A percentile compares a stretch with the other conserved stretches of the same genome.
Evolutionary conservation across 2,329 filamentous ascomycete species (phyloP).

Genomic region (Microascus cirrosus): DNA sequence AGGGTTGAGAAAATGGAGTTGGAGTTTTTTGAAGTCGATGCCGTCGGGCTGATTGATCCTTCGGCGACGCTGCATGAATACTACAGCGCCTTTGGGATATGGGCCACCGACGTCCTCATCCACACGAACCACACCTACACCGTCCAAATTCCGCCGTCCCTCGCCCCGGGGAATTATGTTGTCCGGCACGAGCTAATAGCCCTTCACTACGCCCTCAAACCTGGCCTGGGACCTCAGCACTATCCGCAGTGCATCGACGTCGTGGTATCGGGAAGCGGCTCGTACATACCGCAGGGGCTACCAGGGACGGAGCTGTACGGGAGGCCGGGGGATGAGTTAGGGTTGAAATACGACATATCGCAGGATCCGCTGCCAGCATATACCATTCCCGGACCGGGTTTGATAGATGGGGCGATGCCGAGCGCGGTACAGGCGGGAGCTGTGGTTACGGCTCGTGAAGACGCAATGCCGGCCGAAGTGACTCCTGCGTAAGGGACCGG

Average conservation of each 20-base stretch:
- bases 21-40: conserved; percentile 49
- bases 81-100: conserved; percentile 19
- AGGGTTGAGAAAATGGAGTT: conserved; percentile 37
- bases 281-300: conserved; percentile 13
- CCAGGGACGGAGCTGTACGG: conserved; percentile 24
- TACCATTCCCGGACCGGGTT: conserved; percentile 19
- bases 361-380: conserved; percentile 19
- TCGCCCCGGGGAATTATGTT: conserved; percentile 41
- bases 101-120: conserved; percentile 33
- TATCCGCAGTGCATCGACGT: conserved; percentile 42
- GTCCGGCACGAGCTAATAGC: conserved; percentile 45
- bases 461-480: not conserved
- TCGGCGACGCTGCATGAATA: conserved; percentile 37
- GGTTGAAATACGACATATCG: conserved; percentile 24
- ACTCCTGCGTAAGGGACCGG: not conserved
- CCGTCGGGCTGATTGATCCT: conserved; percentile 37
- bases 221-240: conserved; percentile 27
- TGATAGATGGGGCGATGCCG: conserved; percentile 5
- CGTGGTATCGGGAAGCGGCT: conserved; percentile 28
- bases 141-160: conserved; percentile 31
- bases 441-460: not conserved
- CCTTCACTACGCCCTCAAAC: conserved; percentile 33
- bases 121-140: conserved; percentile 35
- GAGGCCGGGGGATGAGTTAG: conserved; percentile 19
- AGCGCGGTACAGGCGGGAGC: not conserved